Conservation (phyloP, 2,329 filamentous ascomycete species). For the Alternaria ventricosa region DNA sequence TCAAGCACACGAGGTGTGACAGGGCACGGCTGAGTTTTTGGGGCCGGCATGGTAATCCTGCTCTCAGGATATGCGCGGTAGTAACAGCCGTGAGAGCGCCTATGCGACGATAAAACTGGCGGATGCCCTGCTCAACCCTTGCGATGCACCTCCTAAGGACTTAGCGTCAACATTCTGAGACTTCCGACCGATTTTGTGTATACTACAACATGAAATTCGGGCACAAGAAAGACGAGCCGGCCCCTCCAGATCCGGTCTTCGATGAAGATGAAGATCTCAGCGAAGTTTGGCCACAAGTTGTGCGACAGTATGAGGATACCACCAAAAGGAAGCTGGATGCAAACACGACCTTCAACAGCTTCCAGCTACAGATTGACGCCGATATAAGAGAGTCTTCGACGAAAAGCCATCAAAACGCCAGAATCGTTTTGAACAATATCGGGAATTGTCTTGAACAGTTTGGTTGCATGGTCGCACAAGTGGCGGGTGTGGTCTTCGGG, state of each 20-base stretch:
- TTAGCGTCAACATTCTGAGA: too few species aligned
- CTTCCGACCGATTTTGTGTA: too few species aligned
- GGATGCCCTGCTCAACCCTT: too few species aligned
- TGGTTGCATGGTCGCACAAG: slow-evolving; percentile 7
- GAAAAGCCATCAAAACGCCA: background rate
- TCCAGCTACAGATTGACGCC: background rate
- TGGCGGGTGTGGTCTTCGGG: slow-evolving; percentile 12
- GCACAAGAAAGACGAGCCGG: too few species aligned
- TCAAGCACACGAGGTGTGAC: too few species aligned
- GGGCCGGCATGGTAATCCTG: too few species aligned
- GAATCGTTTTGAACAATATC: background rate
- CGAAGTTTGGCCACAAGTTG: slow-evolving; percentile 16
- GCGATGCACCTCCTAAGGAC: too few species aligned
- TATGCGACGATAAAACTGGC: too few species aligned
- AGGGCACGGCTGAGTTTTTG: too few species aligned
- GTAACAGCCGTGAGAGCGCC: too few species aligned
- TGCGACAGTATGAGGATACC: slow-evolving; percentile 15
- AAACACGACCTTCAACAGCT: slow-evolving; percentile 2
- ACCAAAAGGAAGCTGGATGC: slow-evolving; percentile 15
- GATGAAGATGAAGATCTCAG: slow-evolving; percentile 14
- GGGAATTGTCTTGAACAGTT: background rate
- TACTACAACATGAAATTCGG: too few species aligned
- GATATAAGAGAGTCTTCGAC: background rate
- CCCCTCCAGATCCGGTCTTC: background rate
- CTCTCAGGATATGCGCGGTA: too few species aligned